Base-by-base conservation (phyloP, 805 yeast species). In the Wickerhamomyces ciferrii region DNA sequence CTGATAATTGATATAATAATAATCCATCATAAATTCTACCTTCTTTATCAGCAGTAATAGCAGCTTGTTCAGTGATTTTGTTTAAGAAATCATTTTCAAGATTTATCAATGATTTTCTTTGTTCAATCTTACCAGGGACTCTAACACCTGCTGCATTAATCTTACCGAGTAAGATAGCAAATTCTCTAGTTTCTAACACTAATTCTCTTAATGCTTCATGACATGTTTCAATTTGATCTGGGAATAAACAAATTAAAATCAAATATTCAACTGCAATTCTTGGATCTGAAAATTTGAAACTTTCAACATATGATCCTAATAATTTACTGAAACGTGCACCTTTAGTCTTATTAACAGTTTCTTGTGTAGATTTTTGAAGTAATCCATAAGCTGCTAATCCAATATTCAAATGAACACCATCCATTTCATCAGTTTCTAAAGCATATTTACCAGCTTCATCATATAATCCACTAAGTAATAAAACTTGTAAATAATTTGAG, bases 181-280 rank as follows among this genome's bases (percentile, higher is more conserved):
- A 94, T 58, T 89, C 96, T 54, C 96, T 76, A 0, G 97, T 87
- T 50, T 88, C 87, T 49, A 92, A 74, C 23, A 92, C 86, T 48
- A 94, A 75, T 59, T 91, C 96, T 53, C 90, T 76, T 41, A 94
- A 69, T 0, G 95, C 84, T 54, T 86, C 91, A 57, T 86, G 90
- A 50, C 87, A 81, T 39, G 84, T 68, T 38, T 74, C 68, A 2
- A 74, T 65, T 51, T 83, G 84, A 21, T 62, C 65, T 13, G 58
- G 69, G 52, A 72, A 67, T 54, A 89, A 56, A 42, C 87, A 83
- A 24, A 90, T 81, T 54, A 87, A 69, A 23, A 86, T 74, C 44
- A 92, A 67, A 60, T 94, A 94, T 62, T 92, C 96, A n/a, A 87
- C 86, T 0, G 97, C 97, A 47, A 85, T 87, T 56, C 83, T 79